A percentile compares a stretch with the other conserved stretches of the same genome.
phyloP scores from a whole-genome alignment of 2,329 filamentous ascomycete species.

The Verticillium isaacii region DNA sequence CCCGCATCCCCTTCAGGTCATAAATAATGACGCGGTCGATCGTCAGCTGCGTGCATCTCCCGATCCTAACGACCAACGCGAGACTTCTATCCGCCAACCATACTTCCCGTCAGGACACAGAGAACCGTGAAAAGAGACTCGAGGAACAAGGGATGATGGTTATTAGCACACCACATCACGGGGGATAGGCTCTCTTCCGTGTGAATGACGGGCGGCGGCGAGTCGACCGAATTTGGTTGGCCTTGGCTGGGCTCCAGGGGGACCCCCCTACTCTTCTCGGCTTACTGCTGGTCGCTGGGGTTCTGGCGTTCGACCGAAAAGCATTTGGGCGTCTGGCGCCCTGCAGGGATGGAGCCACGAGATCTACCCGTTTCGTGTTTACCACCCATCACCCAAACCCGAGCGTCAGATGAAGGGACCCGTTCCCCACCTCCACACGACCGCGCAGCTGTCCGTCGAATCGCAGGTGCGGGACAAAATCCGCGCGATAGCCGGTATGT shows the following conservation, averaged over 20 bases:
- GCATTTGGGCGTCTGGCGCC: conserved; percentile 8
- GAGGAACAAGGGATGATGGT: not conserved
- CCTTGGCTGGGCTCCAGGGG: not conserved
- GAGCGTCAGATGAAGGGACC: not conserved
- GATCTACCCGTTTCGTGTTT: conserved; percentile 16
- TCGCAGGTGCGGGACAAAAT: not conserved
- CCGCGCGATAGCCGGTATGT: not conserved
- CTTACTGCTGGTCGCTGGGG: not conserved
- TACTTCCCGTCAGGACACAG: too few species aligned
- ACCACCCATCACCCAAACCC: not conserved
- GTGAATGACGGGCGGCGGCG: not conserved
- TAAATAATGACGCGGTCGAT: too few species aligned
- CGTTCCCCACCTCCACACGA: not conserved
- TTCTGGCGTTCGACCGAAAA: conserved; percentile 12
- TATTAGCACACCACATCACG: too few species aligned
- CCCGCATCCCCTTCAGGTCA: too few species aligned
- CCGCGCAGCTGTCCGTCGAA: not conserved
- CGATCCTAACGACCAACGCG: too few species aligned
- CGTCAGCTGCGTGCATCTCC: too few species aligned
- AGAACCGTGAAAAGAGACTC: too few species aligned
- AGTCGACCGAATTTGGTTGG: conserved; percentile 6
- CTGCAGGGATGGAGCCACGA: conserved; percentile 15
- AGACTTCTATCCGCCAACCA: too few species aligned
- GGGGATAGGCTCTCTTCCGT: not conserved
- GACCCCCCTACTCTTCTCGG: not conserved